Evolutionary conservation across 2,329 filamentous ascomycete genomes (phyloP).

Genomic region (Ophiostoma angusticollis): DNA sequence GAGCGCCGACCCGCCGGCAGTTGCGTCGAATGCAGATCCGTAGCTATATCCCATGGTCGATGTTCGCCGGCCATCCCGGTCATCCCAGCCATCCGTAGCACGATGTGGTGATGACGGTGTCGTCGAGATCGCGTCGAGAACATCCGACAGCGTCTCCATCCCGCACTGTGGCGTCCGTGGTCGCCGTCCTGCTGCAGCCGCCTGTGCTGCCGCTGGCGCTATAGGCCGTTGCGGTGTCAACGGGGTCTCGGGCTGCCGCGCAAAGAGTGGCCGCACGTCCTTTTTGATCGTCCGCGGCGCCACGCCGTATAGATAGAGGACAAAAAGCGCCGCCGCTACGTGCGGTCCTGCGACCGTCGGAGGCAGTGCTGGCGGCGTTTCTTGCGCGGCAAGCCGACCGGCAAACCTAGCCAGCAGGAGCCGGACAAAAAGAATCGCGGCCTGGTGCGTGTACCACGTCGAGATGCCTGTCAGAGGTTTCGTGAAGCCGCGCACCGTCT

Average conservation of each 20-base stretch:
- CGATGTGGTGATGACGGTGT: constrained; percentile 11
- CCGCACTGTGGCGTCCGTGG: too few species aligned
- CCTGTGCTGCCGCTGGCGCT: constrained; percentile 19
- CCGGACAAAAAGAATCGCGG: constrained; percentile 43
- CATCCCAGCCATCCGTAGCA: constrained; percentile 7
- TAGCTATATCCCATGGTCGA: too few species aligned
- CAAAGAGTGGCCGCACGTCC: constrained; percentile 46
- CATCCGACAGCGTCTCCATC: constrained; percentile 28
- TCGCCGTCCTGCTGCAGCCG: too few species aligned
- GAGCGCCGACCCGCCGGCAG: constrained; percentile 4
- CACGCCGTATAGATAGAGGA: constrained; percentile 36
- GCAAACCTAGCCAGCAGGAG: constrained; percentile 32
- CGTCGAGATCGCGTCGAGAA: constrained; percentile 32
- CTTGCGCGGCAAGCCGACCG: constrained; percentile 49
- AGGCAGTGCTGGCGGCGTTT: constrained; percentile 28
- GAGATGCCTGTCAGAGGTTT: constrained; percentile 46
- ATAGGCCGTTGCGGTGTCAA: constrained; percentile 10
- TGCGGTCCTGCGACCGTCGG: constrained; percentile 41
- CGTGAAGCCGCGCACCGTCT: constrained; percentile 46
- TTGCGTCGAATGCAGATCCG: too few species aligned
- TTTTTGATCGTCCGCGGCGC: constrained; percentile 35
- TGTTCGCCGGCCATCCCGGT: too few species aligned
- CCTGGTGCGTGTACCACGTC: constrained; percentile 55
- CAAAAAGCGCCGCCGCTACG: constrained; percentile 37
- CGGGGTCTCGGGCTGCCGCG: constrained; percentile 15